phyloP scores from a whole-genome alignment of 768 basidiomycete genomes.

The Termitomyces sp. region DNA sequence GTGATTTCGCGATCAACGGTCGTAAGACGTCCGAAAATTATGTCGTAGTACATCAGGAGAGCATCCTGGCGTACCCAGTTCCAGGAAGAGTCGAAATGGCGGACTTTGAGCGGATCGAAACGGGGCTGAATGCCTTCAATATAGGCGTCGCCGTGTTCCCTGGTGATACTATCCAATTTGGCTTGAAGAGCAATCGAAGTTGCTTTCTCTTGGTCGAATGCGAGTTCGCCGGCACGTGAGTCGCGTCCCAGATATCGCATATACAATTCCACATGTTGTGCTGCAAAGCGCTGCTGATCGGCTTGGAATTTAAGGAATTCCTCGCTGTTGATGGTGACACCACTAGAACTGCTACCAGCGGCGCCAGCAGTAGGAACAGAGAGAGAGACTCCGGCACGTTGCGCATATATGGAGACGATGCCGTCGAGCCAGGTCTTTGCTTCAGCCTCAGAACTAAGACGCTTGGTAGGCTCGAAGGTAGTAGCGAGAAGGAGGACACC shows the following conservation, averaged over 20 bases:
- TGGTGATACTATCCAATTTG: conserved; percentile 80
- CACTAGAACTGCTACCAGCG: conserved; percentile 61
- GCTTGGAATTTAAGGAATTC: conserved; percentile 96
- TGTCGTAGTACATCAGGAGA: conserved; percentile 95
- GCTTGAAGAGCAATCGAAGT: conserved; percentile 68
- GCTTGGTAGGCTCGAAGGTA: conserved; percentile 91
- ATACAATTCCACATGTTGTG: conserved; percentile 91
- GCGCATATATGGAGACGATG: conserved; percentile 80
- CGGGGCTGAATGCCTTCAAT: conserved; percentile 92
- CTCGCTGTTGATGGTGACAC: conserved; percentile 93
- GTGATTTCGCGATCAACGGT: conserved; percentile 96
- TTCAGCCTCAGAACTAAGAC: conserved; percentile 84
- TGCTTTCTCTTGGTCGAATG: conserved; percentile 83
- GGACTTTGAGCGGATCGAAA: conserved; percentile 94
- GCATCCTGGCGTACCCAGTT: conserved; percentile 99
- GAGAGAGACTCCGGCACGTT: conserved; percentile 83
- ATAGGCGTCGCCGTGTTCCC: conserved; percentile 92
- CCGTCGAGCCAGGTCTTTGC: conserved; percentile 92
- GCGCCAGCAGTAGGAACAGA: conserved; percentile 61
- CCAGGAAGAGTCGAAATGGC: conserved; percentile 98
- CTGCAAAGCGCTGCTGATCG: conserved; percentile 88
- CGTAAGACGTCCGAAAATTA: conserved; percentile 91
- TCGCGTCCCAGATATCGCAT: conserved; percentile 96
- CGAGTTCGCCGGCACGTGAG: conserved; percentile 86
- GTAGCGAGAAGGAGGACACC: conserved; percentile 87